Base-by-base conservation (phyloP, 2,329 filamentous ascomycete genomes). In the Aspergillus chevalieri region DNA sequence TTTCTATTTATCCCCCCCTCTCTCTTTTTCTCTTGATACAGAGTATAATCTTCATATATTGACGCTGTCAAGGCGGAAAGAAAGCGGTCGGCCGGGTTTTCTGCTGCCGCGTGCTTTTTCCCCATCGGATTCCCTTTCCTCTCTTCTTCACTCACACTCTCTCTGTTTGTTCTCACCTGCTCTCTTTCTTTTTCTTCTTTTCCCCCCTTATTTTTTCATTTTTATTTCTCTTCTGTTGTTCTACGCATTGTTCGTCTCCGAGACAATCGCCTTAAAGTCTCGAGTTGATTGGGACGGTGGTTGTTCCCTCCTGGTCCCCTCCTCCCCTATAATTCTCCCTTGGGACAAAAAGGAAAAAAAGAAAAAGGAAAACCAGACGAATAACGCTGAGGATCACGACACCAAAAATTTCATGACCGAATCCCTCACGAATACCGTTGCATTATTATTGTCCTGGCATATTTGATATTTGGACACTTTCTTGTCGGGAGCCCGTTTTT, bases 361-460 rank as follows among this genome's bases (percentile, higher is more conserved):
- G 50, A 48, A 49, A 51, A 49, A 39, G 28, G 17, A 24, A 9
- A 19, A 33, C 47, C 43, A 30, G 28, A 36, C 36, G 48, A 54
- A 21, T 52, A 47, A 34, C 52, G 21, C 45, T 39, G 36, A 53
- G 47, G 46, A 52, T 34, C 26, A 54, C 50, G 36, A 47, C 9
- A 46, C 47, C 42, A 47, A 49, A 43, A 19, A 34, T 54, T 56
- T 54, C 48, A 58, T 53, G 51, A 54, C 50, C 52, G 38, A 44
- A 47, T 24, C 38, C 47, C 50, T 56, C 55, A 58, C 55, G 52
- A 60, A 50, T 47, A 55, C 49, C 45, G 47, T 50, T 48, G 43
- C 36, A 43, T 21, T 50, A 43, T 21, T 50, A 22, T 22, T 44
- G 30, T 10, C 30, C 26, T 46, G 15, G 22, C 34, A 52, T 46